These are phyloP conservation scores for Boletus rufocinnamomeus DNA, from an alignment of 768 basidiomycete genomes.

Conservation along the genomic window DNA sequence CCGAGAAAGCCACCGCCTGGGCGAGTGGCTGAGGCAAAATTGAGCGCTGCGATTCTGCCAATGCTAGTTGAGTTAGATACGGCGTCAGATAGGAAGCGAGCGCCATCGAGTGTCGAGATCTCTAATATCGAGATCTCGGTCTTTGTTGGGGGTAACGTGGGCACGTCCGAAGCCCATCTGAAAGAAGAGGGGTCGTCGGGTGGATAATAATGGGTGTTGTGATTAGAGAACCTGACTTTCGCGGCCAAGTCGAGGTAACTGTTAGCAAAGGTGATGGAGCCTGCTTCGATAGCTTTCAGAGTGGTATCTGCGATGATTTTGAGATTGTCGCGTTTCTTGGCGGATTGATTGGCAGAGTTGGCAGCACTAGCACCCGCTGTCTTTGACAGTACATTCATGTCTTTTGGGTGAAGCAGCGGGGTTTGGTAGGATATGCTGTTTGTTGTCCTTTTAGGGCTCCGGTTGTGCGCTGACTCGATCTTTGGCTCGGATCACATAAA, in stretches of 20 bases:
- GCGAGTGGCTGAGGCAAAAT: constrained; percentile 74
- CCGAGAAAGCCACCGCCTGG: constrained; percentile 76
- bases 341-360: not conserved
- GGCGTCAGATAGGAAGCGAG: constrained; percentile 41
- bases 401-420: not conserved
- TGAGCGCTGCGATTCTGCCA: constrained; percentile 61
- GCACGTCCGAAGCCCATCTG: constrained; percentile 41
- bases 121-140: constrained; percentile 53
- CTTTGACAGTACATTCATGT: constrained; percentile 5
- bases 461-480: not conserved
- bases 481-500: too few species aligned
- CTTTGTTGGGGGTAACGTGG: constrained; percentile 13
- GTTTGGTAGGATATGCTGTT: not conserved
- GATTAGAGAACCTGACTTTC: constrained; percentile 36
- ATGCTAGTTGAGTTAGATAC: constrained; percentile 13
- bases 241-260: constrained; percentile 38
- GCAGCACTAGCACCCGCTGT: not conserved
- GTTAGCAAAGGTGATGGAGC: constrained; percentile 39
- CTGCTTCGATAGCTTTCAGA: constrained; percentile 47
- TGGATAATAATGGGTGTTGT: constrained; percentile 54
- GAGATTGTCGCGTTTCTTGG: constrained; percentile 18
- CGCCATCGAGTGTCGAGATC: constrained; percentile 64
- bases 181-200: constrained; percentile 48
- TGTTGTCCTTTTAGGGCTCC: not conserved
- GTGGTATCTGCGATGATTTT: constrained; percentile 54